A percentile compares a stretch with the other conserved stretches of the same genome.
These are phyloP conservation scores for Mytilinidion resinicola DNA, from an alignment of 495 filamentous ascomycete genomes.

Conservation along the genomic window DNA sequence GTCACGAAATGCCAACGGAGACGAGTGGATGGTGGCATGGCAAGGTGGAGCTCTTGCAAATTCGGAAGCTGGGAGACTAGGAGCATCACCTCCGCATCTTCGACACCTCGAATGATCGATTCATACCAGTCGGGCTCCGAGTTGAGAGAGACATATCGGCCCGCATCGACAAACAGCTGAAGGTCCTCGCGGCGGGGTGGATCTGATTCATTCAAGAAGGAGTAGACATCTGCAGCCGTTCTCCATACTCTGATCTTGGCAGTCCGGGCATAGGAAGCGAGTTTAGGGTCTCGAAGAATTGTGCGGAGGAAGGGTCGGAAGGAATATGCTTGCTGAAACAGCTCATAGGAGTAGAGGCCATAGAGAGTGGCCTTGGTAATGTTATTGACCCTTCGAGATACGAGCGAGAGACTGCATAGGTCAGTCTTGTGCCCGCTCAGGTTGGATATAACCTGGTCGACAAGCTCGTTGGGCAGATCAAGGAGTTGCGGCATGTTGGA, in stretches of 20 bases:
- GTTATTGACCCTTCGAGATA: background rate
- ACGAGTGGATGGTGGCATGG: background rate
- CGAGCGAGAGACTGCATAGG: background rate
- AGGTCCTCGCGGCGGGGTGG: background rate
- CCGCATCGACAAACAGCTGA: background rate
- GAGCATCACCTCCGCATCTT: slow-evolving; percentile 1
- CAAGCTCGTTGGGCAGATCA: slow-evolving; percentile 1
- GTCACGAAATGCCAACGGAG: background rate
- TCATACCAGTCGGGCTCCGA: background rate
- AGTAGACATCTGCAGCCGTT: background rate
- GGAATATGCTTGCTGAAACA: background rate
- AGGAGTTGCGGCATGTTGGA: background rate
- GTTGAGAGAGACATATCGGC: background rate
- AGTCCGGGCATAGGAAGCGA: background rate
- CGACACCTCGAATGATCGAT: background rate
- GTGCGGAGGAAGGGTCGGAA: background rate
- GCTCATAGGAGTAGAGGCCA: background rate
- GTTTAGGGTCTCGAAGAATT: background rate
- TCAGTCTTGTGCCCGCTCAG: background rate
- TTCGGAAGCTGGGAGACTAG: background rate
- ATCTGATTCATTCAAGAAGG: background rate
- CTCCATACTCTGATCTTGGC: background rate
- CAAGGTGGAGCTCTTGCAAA: background rate
- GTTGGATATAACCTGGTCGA: background rate
- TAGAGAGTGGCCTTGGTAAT: background rate